phyloP scores from a whole-genome alignment of 1,139 yeast species.

The Yamadazyma buinensis region DNA sequence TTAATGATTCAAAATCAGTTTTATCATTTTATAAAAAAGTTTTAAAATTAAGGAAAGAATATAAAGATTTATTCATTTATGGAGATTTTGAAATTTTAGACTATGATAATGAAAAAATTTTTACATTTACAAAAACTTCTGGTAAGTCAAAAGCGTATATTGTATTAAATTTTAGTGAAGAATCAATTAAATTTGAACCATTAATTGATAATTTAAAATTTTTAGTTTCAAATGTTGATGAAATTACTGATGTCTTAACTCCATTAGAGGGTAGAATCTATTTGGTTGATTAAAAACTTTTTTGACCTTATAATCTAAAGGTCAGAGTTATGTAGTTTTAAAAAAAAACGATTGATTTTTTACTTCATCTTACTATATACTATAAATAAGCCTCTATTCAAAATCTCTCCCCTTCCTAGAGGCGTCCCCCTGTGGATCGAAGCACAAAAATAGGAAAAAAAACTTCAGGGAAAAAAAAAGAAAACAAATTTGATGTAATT shows the following conservation, averaged over 20 bases:
- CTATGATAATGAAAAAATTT: conserved; percentile 13
- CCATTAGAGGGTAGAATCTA: conserved; percentile 42
- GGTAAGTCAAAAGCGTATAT: conserved; percentile 28
- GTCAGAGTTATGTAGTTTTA: too few species aligned
- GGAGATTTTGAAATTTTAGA: conserved; percentile 47
- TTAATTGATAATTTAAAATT: conserved; percentile 16
- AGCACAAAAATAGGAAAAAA: too few species aligned
- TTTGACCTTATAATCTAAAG: too few species aligned
- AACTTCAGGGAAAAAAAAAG: too few species aligned
- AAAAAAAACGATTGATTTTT: too few species aligned
- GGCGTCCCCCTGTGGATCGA: too few species aligned
- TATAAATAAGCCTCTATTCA: too few species aligned
- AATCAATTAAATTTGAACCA: conserved; percentile 24
- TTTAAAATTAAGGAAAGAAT: conserved; percentile 40
- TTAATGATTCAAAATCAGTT: conserved; percentile 44
- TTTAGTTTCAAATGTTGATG: conserved; percentile 25
- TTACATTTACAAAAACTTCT: conserved; percentile 10
- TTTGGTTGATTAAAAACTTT: conserved; percentile 10
- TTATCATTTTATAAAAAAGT: conserved; percentile 44
- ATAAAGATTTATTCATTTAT: conserved; percentile 42
- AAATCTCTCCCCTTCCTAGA: too few species aligned
- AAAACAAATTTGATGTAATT: too few species aligned
- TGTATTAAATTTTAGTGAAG: conserved; percentile 43
- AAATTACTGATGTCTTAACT: conserved; percentile 19
- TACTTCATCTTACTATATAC: too few species aligned